These are phyloP conservation scores for Dendrocalamus sinicus DNA, from an alignment of 176 grass and related monocot genomes.

Conservation along the genomic window DNA sequence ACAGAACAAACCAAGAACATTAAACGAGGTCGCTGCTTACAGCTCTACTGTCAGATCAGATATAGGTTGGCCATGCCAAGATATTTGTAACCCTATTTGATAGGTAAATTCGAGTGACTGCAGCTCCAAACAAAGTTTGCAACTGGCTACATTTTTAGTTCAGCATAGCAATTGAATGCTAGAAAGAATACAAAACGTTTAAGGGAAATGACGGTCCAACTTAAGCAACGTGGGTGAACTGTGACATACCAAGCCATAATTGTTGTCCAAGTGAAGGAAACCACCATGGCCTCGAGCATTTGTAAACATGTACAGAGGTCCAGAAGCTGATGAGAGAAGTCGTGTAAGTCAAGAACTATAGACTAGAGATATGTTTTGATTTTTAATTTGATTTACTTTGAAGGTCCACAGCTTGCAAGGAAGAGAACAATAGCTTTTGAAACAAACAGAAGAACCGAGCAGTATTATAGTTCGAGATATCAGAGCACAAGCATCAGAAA, in stretches of 20 bases:
- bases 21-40: not conserved
- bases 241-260: constrained; percentile 58
- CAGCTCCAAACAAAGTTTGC: not conserved
- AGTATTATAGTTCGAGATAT: not conserved
- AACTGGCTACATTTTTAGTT: not conserved
- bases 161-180: not conserved
- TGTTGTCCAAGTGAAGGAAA: constrained; percentile 86
- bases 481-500: not conserved
- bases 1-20: no score
- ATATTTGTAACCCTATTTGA: not conserved
- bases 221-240: constrained; percentile 17
- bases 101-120: not conserved
- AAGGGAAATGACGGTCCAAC: not conserved
- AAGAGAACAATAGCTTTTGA: not conserved
- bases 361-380: not conserved
- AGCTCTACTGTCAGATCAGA: not conserved
- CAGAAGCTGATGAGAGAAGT: constrained; percentile 59
- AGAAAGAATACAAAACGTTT: not conserved
- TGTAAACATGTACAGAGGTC: constrained; percentile 83
- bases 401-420: not conserved
- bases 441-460: constrained; percentile 9
- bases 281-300: constrained; percentile 84
- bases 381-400: constrained; percentile 13
- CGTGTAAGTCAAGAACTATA: constrained; percentile 9
- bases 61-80: not conserved